Percentiles rank a stretch among this genome's conserved stretches.
phyloP scores from a whole-genome alignment of 306 rosid genomes.

The Abrus precatorius region DNA sequence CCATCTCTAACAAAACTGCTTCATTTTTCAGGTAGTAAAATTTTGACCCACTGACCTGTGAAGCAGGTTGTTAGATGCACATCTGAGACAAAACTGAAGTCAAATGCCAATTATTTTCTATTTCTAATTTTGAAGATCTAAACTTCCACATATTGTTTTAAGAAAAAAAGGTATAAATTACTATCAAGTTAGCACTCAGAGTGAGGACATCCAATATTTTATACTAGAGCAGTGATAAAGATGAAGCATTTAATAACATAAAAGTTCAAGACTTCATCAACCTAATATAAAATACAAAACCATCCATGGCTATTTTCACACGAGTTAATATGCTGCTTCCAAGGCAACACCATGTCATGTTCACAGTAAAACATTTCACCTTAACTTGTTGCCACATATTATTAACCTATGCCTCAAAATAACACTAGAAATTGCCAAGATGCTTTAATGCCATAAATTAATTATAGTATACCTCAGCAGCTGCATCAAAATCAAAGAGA shows the following conservation, averaged over 20 bases:
- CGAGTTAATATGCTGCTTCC: constrained; percentile 25
- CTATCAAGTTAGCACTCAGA: neutral
- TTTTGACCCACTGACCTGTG: constrained; percentile 96
- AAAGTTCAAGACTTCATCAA: constrained; percentile 22
- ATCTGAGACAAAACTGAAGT: constrained; percentile 29
- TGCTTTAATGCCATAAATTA: constrained; percentile 47
- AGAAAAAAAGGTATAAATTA: constrained; percentile 20
- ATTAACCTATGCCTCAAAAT: constrained; percentile 22
- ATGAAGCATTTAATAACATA: constrained; percentile 21
- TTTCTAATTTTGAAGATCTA: constrained; percentile 30
- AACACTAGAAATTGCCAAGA: constrained; percentile 5
- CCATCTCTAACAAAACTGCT: constrained; percentile 92
- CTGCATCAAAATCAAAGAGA: constrained; percentile 95
- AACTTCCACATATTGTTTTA: constrained; percentile 27
- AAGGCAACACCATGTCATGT: constrained; percentile 16
- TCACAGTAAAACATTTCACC: constrained; percentile 26
- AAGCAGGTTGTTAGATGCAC: constrained; percentile 39
- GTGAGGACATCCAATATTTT: constrained; percentile 8
- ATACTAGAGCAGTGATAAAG: neutral
- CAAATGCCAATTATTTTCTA: constrained; percentile 19
- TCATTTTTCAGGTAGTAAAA: constrained; percentile 94
- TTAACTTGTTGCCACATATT: constrained; percentile 9
- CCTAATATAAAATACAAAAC: constrained; percentile 34
- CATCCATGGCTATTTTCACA: constrained; percentile 13
- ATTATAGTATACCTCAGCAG: constrained; percentile 81